phyloP scores from a whole-genome alignment of 2,329 filamentous ascomycete species.

The Beauveria sp. region DNA sequence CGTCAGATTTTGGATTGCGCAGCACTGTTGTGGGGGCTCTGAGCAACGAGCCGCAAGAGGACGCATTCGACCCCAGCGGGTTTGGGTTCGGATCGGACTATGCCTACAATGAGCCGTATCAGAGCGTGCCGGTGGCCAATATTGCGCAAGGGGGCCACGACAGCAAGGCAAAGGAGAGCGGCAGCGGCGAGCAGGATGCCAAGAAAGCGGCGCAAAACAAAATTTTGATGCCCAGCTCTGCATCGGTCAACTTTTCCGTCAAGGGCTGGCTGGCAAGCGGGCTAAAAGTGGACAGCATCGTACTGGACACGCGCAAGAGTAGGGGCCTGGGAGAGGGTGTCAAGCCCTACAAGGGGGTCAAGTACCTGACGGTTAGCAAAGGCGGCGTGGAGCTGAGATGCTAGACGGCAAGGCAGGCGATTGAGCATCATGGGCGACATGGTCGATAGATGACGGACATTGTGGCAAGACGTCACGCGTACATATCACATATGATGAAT shows the following conservation, averaged over 20 bases:
- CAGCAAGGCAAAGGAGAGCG: constrained; percentile 17
- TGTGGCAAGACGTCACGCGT: neutral
- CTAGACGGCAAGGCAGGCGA: constrained; percentile 19
- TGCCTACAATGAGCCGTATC: constrained; percentile 49
- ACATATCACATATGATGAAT: neutral
- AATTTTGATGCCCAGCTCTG: constrained; percentile 72
- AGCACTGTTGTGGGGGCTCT: constrained; percentile 68
- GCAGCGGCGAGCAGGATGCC: constrained; percentile 40
- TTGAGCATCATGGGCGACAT: neutral
- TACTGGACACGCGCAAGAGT: constrained; percentile 70
- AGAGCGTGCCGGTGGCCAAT: constrained; percentile 33
- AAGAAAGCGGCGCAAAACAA: constrained; percentile 60
- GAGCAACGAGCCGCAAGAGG: constrained; percentile 41
- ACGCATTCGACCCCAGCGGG: constrained; percentile 41
- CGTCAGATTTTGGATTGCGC: constrained; percentile 63
- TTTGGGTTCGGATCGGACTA: constrained; percentile 46
- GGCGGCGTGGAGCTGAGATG: constrained; percentile 58
- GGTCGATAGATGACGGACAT: neutral
- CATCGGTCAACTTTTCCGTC: constrained; percentile 63
- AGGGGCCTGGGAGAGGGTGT: constrained; percentile 78
- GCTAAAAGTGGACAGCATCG: constrained; percentile 59
- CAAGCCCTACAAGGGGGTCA: constrained; percentile 96
- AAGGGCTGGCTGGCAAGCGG: constrained; percentile 64
- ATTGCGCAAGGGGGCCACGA: constrained; percentile 19
- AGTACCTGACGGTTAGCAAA: constrained; percentile 77